A percentile compares a stretch with the other conserved stretches of the same genome.
Conservation (phyloP, 495 filamentous ascomycete species). For the Xylaria grammica region DNA sequence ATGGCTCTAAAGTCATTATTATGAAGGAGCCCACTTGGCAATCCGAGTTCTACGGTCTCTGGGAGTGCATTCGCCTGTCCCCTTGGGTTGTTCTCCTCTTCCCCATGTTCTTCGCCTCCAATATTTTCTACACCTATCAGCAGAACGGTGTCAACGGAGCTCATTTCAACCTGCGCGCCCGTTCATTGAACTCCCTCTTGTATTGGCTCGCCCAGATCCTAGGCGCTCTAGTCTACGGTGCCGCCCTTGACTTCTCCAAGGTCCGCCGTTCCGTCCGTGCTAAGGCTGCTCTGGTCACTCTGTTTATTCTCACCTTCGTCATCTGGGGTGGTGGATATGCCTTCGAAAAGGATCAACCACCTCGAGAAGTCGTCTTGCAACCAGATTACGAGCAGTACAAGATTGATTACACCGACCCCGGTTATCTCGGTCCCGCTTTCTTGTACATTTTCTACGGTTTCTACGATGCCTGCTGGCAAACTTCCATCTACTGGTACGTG, state of each 20-base stretch:
- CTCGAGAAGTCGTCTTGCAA: slow-evolving; percentile 33
- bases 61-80: slow-evolving; percentile 70
- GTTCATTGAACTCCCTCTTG: slow-evolving; percentile 80
- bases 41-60: slow-evolving; percentile 79
- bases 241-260: slow-evolving; percentile 68
- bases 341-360: slow-evolving; percentile 66
- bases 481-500: slow-evolving; percentile 82
- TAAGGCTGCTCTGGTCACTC: slow-evolving; percentile 66
- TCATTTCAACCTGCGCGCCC: slow-evolving; percentile 81
- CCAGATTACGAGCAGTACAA: slow-evolving; percentile 35
- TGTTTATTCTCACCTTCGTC: slow-evolving; percentile 76
- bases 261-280: slow-evolving; percentile 76
- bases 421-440: slow-evolving; percentile 84
- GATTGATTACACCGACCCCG: slow-evolving; percentile 67
- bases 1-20: slow-evolving; percentile 79
- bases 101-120: slow-evolving; percentile 84
- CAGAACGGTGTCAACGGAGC: slow-evolving; percentile 67
- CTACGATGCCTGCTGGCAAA: slow-evolving; percentile 85
- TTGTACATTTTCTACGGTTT: slow-evolving; percentile 94
- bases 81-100: slow-evolving; percentile 85
- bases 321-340: slow-evolving; percentile 91
- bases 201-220: slow-evolving; percentile 92
- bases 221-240: slow-evolving; percentile 79
- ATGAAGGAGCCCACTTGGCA: slow-evolving; percentile 87
- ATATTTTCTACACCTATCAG: slow-evolving; percentile 81